Base-by-base conservation (phyloP, 2,329 filamentous ascomycete genomes). In the Penicillium sp. region DNA sequence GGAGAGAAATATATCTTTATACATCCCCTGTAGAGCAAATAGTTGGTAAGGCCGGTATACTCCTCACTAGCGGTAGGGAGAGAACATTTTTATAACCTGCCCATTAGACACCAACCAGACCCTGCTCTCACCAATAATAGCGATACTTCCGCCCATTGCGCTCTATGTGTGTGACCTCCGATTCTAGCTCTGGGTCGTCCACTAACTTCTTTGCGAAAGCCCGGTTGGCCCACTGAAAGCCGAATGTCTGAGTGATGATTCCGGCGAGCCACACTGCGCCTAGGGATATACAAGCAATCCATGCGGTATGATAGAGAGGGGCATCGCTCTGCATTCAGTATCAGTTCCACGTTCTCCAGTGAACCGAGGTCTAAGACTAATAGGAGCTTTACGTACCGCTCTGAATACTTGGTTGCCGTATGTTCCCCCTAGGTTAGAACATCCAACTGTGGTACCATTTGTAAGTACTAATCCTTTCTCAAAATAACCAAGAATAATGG, bases 181-280 rank as follows among this genome's bases (percentile, higher is more conserved):
- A 46, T 46, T 46, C 42, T 17, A 46, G 17, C 42, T n/a, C 25
- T 19, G 23, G 17, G 2, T 46, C 6, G 12, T 31, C 17, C 4
- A 25, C 42, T 10, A 46, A 4, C 17, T 29, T 46, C 42, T 27
- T 46, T n/a, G 42, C 23, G 9, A 46, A 45, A 27, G 8, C 7
- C 4, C 25, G 23, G 9, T 45, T 45, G 4, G 42, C 42, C 42
- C 42, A 45, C 9, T 29, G 42, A 12, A 45, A 45, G 2, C 25
- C 9, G 25, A 45, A 29, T n/a, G 23, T 29, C 2, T 45, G 42
- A 19, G 17, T 12, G 15, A 45, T 12, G 3, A 45, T 12, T 27
- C 42, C 42, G 4, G 42, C 25, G 15, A 45, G 42, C 42, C 42
- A 45, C 7, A 45, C 42, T 45, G 42, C 42, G n/a, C 42, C 42